Conservation (phyloP, 441 rosid genomes). For the Metrosideros polymorpha region DNA sequence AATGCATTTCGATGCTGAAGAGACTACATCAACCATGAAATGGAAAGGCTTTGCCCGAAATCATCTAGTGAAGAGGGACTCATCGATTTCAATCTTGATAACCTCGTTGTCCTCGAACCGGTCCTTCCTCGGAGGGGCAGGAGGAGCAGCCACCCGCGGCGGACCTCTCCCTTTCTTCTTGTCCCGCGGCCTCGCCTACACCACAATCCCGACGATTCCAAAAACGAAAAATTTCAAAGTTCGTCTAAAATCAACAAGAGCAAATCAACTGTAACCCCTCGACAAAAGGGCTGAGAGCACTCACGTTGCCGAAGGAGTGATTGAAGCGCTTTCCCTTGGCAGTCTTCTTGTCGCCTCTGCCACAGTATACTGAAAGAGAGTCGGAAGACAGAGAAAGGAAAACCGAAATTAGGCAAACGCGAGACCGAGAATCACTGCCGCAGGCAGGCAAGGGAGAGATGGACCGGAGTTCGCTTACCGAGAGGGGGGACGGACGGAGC, state of each 20-base stretch:
- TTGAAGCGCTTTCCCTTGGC: slow-evolving; percentile 78
- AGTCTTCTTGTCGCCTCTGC: slow-evolving; percentile 76
- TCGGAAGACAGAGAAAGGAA: not conserved
- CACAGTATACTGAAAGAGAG: slow-evolving; percentile 51
- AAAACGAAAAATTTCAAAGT: not conserved
- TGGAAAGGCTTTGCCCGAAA: not conserved
- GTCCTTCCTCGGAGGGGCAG: slow-evolving; percentile 56
- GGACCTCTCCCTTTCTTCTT: slow-evolving; percentile 90
- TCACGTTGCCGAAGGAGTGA: slow-evolving; percentile 80
- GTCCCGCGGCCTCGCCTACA: slow-evolving; percentile 76
- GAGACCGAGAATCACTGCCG: not conserved
- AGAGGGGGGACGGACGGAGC: slow-evolving; percentile 27
- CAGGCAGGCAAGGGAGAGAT: slow-evolving; percentile 18
- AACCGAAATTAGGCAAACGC: not conserved
- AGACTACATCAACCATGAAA: not conserved
- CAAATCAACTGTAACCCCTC: not conserved
- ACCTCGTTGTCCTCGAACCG: slow-evolving; percentile 43
- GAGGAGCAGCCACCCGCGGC: slow-evolving; percentile 57
- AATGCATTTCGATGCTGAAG: not conserved
- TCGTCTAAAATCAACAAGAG: not conserved
- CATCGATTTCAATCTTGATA: slow-evolving; percentile 59
- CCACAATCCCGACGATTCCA: not conserved
- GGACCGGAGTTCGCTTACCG: slow-evolving; percentile 5
- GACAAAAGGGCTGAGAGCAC: not conserved
- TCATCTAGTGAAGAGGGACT: slow-evolving; percentile 51